Evolutionary conservation across 495 filamentous ascomycete species (phyloP), one percentile per base, ranked within the genome.

Genomic region (Penicillium desertorum): DNA sequence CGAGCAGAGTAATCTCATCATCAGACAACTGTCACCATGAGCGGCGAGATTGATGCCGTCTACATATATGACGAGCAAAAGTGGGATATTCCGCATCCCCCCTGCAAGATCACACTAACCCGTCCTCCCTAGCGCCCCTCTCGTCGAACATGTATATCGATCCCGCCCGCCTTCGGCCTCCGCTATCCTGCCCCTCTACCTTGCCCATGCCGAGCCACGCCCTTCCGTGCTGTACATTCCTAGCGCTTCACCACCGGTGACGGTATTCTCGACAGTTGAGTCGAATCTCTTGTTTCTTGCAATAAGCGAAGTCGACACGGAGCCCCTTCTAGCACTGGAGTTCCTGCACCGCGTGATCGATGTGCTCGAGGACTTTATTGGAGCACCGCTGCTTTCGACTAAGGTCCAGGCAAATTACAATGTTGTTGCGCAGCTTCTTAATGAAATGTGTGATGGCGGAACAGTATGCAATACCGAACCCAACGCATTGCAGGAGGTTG

Each of bases 371-470:
- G 94, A 97, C 55, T 98, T 97, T 66, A 79, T 98, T 12, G 93
- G 93, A 34, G 82, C 89, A n/a, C 94, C 94, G 4, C 72, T 99
- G 51, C 75, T 96, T 20, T 87, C 91, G 16, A 79, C 78, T 56
- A 96, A 92, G 74, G 86, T 99, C 63, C 91, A 96, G 70, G 78
- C 77, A 30, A 89, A 84, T 70, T 99, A 98, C 68, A 91, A 98
- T 84, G 87, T 98, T 43, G 89, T 96, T 22, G 92, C 92, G 17
- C 95, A 98, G 72, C 75, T 99, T 8, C 79, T 98, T 27, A 88
- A 86, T 62, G 94, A 99, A 75, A 96, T 98, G 87, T 96, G 92
- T 70, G 94, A 99, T 82, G 92, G 85, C 12, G 95, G 94, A 4
- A 80, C 86, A n/a, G 81, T 96, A 12, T 88, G 82, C 66, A 96